These are phyloP conservation scores for Rubia peregrina DNA, from an alignment of 305 asterid genomes.

Conservation along the genomic window DNA sequence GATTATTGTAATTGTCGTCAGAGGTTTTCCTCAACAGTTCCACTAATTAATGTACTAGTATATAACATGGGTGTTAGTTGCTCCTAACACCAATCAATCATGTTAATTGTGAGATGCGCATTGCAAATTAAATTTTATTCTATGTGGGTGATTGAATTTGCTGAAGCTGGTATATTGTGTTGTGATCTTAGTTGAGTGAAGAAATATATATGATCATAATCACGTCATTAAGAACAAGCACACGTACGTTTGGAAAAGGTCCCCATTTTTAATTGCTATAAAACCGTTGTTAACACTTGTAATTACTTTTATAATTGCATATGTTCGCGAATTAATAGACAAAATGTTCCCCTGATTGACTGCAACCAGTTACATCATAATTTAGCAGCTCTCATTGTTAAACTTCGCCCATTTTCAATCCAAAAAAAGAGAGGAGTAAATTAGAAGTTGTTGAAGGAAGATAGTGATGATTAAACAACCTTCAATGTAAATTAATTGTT, in stretches of 20 bases:
- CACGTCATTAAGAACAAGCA: conserved; percentile 13
- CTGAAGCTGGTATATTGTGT: no score
- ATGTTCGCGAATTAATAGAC: conserved; percentile 19
- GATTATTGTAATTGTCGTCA: no score
- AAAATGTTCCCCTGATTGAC: conserved; percentile 32
- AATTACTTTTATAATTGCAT: conserved; percentile 8
- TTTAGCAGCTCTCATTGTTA: conserved; percentile 9
- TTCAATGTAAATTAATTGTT: no score
- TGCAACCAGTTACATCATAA: conserved; percentile 33
- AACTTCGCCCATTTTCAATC: background rate
- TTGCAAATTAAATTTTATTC: background rate
- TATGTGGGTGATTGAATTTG: background rate
- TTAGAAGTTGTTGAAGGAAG: background rate
- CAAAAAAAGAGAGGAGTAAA: background rate
- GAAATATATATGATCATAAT: background rate
- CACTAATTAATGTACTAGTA: background rate
- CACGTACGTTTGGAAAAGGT: conserved; percentile 19
- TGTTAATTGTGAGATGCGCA: background rate
- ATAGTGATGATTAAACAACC: background rate
- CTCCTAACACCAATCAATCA: background rate
- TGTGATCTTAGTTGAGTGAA: background rate
- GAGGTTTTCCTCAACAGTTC: no score
- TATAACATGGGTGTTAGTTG: background rate
- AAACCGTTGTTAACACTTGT: conserved; percentile 12
- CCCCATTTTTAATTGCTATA: conserved; percentile 9